These are phyloP conservation scores for Kappamyces sp. DNA, from an alignment of 192 early-diverging fungal genomes.

Conservation along the genomic window DNA sequence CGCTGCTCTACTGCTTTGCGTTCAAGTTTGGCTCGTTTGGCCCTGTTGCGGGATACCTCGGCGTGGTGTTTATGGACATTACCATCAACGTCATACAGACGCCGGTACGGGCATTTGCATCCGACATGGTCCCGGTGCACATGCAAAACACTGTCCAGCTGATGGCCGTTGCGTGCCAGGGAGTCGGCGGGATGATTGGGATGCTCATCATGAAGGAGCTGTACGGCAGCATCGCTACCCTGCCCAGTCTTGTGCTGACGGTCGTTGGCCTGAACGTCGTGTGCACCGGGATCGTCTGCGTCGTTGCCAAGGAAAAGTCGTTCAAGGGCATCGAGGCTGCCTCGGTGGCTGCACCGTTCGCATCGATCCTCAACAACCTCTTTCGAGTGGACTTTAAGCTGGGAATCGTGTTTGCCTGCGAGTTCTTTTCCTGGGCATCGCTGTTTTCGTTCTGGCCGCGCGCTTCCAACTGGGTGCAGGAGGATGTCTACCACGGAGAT, in stretches of 20 bases:
- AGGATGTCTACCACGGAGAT: slow-evolving; percentile 10
- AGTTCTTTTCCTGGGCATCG: slow-evolving; percentile 24
- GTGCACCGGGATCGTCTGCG: slow-evolving; percentile 7
- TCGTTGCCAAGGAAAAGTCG: slow-evolving; percentile 16
- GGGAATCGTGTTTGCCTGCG: slow-evolving; percentile 6
- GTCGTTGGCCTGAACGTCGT: slow-evolving; percentile 21
- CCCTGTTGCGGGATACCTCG: too few relatives aligned
- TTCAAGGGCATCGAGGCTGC: neutral
- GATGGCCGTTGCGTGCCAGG: slow-evolving; percentile 18
- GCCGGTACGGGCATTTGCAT: slow-evolving; percentile 19
- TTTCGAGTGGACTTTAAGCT: slow-evolving; percentile 13
- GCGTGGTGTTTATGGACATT: slow-evolving; percentile 14
- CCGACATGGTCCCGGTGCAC: slow-evolving; percentile 18
- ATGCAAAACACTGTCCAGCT: slow-evolving; percentile 19
- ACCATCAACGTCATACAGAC: slow-evolving; percentile 28
- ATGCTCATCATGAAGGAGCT: slow-evolving; percentile 8
- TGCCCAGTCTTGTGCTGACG: slow-evolving; percentile 8
- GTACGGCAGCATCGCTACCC: neutral
- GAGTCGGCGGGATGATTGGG: slow-evolving; percentile 21
- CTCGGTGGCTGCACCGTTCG: slow-evolving; percentile 1
- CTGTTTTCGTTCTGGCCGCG: slow-evolving; percentile 23
- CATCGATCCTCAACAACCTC: slow-evolving; percentile 3
- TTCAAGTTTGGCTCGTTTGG: slow-evolving; percentile 17
- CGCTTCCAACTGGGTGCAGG: slow-evolving; percentile 17
- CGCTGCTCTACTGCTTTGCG: slow-evolving; percentile 12